Conservation (phyloP, 805 yeast species). For the Ogataea degrootiae region DNA sequence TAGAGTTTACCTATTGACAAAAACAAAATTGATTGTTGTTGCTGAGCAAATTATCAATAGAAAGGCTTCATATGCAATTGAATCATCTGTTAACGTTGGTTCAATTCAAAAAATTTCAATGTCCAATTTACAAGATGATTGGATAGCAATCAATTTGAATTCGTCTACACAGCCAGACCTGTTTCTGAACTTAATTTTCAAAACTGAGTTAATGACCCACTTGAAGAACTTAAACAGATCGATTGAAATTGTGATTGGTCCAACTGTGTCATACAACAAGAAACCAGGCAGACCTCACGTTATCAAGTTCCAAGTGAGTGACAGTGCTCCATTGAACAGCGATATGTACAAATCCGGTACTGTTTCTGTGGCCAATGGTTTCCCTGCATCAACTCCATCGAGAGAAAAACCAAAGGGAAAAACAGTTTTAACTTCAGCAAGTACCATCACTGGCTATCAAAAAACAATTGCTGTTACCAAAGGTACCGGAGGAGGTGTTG, state of each 20-base stretch:
- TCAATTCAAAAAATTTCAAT: slow-evolving; percentile 60
- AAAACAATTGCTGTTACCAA: slow-evolving; percentile 12
- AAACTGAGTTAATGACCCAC: slow-evolving; percentile 82
- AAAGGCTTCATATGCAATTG: slow-evolving; percentile 52
- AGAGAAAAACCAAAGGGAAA: slow-evolving; percentile 70
- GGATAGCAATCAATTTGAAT: slow-evolving; percentile 71
- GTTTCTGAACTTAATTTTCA: slow-evolving; percentile 73
- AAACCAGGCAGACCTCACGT: slow-evolving; percentile 78
- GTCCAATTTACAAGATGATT: slow-evolving; percentile 81
- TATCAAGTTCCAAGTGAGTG: slow-evolving; percentile 64
- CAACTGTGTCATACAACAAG: slow-evolving; percentile 77
- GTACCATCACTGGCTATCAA: slow-evolving; percentile 24
- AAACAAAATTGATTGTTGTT: slow-evolving; percentile 57
- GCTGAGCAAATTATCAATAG: slow-evolving; percentile 65
- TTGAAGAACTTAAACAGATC: slow-evolving; percentile 57
- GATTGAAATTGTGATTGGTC: slow-evolving; percentile 60
- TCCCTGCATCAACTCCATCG: slow-evolving; percentile 66
- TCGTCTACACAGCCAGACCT: slow-evolving; percentile 67
- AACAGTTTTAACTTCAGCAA: slow-evolving; percentile 22
- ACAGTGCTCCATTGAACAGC: slow-evolving; percentile 56
- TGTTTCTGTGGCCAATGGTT: slow-evolving; percentile 75
- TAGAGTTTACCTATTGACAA: slow-evolving; percentile 68
- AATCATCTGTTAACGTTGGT: slow-evolving; percentile 55
- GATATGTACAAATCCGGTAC: slow-evolving; percentile 87
- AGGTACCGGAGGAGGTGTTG: slow-evolving; percentile 3